Conservation (phyloP, 805 yeast genomes). For the Candida railenensis region DNA sequence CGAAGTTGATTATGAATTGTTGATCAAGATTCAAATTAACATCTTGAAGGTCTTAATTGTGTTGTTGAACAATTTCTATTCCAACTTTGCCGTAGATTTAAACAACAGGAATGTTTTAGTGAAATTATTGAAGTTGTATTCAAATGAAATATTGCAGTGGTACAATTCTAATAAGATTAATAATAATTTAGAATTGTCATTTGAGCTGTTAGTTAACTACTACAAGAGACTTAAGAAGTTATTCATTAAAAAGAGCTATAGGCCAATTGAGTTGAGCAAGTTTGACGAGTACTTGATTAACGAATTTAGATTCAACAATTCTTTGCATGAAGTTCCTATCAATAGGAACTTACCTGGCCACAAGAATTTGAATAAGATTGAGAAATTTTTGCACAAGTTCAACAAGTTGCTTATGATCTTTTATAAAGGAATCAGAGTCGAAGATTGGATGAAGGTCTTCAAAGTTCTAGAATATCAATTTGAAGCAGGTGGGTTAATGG, state of each 20-base stretch:
- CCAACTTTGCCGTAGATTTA: slow-evolving; percentile 71
- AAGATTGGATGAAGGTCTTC: slow-evolving; percentile 78
- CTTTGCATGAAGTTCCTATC: slow-evolving; percentile 46
- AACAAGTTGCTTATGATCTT: slow-evolving; percentile 61
- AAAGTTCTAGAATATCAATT: slow-evolving; percentile 73
- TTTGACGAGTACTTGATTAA: slow-evolving; percentile 37
- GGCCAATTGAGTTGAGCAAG: slow-evolving; percentile 49
- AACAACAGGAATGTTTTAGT: slow-evolving; percentile 58
- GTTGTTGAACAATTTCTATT: slow-evolving; percentile 69
- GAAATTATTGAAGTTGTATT: slow-evolving; percentile 64
- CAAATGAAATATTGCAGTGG: slow-evolving; percentile 59
- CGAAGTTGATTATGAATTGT: slow-evolving; percentile 60
- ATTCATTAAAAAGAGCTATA: slow-evolving; percentile 68
- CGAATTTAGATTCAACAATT: slow-evolving; percentile 41
- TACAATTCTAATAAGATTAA: slow-evolving; percentile 43
- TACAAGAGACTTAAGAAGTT: slow-evolving; percentile 67
- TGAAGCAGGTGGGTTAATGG: slow-evolving; percentile 57
- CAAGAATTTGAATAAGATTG: slow-evolving; percentile 49
- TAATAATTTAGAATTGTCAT: slow-evolving; percentile 29
- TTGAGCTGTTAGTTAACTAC: slow-evolving; percentile 41
- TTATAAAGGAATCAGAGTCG: slow-evolving; percentile 54
- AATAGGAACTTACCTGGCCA: slow-evolving; percentile 46
- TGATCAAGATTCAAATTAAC: slow-evolving; percentile 79
- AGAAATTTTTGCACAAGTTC: slow-evolving; percentile 59
- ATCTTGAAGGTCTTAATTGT: slow-evolving; percentile 73